phyloP scores from a whole-genome alignment of 2,329 filamentous ascomycete species.

The Neofusicoccum parvum region DNA sequence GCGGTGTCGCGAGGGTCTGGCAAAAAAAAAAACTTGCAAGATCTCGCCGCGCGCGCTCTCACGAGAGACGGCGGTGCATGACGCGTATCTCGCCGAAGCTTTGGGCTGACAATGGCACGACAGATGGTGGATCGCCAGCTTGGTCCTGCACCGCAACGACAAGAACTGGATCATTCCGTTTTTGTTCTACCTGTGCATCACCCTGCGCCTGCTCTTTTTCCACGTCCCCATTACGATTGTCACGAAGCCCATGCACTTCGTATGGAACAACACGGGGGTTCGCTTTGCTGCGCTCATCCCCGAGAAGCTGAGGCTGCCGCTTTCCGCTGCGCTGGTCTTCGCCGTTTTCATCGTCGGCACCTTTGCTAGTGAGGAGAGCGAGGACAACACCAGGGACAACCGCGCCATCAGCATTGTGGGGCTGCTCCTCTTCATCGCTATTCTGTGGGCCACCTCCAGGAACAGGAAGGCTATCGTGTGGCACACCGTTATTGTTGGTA shows the following conservation, averaged over 20 bases:
- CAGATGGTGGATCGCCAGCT: conserved; percentile 75
- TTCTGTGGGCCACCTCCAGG: conserved; percentile 71
- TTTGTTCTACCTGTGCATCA: conserved; percentile 75
- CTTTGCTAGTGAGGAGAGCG: conserved; percentile 70
- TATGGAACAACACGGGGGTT: conserved; percentile 68
- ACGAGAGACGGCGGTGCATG: not conserved
- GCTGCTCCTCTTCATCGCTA: conserved; percentile 67
- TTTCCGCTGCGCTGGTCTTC: conserved; percentile 66
- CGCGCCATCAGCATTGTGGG: conserved; percentile 82
- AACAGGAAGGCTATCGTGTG: conserved; percentile 60
- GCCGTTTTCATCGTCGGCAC: conserved; percentile 75
- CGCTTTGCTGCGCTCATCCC: conserved; percentile 65
- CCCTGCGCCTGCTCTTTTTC: conserved; percentile 72
- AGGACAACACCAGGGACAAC: conserved; percentile 77
- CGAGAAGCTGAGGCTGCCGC: conserved; percentile 62
- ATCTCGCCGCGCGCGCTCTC: conserved; percentile 13
- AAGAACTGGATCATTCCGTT: conserved; percentile 84
- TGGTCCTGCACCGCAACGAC: conserved; percentile 71
- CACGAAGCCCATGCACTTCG: conserved; percentile 65
- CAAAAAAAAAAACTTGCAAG: not conserved
- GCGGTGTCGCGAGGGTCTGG: not conserved
- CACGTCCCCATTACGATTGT: conserved; percentile 70
- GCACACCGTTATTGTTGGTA: conserved; percentile 74
- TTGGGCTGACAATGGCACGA: conserved; percentile 15
- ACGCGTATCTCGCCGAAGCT: conserved; percentile 1